Evolutionary conservation across 495 filamentous ascomycete genomes (phyloP).

Genomic region (Penicillium diatomitis): DNA sequence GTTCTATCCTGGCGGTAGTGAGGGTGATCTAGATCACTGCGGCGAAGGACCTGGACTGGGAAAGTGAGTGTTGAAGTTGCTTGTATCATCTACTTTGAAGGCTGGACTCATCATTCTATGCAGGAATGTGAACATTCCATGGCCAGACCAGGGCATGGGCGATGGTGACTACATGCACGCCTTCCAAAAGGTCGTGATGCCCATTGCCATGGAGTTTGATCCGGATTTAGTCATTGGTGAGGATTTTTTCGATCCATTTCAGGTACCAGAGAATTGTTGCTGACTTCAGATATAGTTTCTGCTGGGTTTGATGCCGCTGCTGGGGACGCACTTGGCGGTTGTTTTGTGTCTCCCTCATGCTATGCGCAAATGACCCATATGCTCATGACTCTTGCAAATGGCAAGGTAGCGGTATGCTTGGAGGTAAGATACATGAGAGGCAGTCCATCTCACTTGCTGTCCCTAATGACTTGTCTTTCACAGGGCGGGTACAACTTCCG

Average conservation of each 20-base stretch:
- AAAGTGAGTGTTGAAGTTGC: slow-evolving; percentile 29
- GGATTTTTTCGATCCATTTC: slow-evolving; percentile 1
- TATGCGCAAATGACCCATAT: slow-evolving; percentile 99
- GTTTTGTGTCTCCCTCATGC: slow-evolving; percentile 79
- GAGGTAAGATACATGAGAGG: slow-evolving; percentile 40
- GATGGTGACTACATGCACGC: slow-evolving; percentile 95
- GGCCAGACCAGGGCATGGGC: slow-evolving; percentile 85
- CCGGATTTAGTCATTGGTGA: slow-evolving; percentile 83
- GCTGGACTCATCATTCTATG: slow-evolving; percentile 8
- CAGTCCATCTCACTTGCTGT: not conserved
- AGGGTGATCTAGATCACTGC: slow-evolving; percentile 68
- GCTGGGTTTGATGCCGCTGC: slow-evolving; percentile 94
- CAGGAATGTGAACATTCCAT: slow-evolving; percentile 93
- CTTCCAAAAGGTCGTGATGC: slow-evolving; percentile 97
- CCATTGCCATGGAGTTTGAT: slow-evolving; percentile 83
- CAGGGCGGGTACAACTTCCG: slow-evolving; percentile 88
- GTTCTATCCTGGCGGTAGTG: slow-evolving; percentile 76
- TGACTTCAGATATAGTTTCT: slow-evolving; percentile 48
- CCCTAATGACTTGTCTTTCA: not conserved
- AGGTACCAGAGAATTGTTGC: not conserved
- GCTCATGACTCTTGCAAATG: slow-evolving; percentile 90
- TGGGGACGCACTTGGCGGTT: slow-evolving; percentile 85
- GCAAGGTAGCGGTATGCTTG: slow-evolving; percentile 84
- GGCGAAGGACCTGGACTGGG: slow-evolving; percentile 68
- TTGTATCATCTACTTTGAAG: not conserved